These are phyloP conservation scores for Allomyces macrogynus DNA, from an alignment of 192 early-diverging fungal genomes.

Conservation along the genomic window DNA sequence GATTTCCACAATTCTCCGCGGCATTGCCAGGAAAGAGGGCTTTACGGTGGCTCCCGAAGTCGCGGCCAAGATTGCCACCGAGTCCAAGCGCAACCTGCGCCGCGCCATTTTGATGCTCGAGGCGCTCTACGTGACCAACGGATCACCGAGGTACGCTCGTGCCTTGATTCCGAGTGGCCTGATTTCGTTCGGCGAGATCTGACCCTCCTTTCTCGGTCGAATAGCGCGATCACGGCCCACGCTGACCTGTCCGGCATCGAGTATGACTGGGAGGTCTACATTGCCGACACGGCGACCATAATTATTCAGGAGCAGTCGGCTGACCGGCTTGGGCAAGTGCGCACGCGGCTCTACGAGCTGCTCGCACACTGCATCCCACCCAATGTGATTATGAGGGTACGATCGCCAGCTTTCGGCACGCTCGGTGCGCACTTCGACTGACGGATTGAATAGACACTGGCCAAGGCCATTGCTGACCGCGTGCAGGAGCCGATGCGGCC, in stretches of 20 bases:
- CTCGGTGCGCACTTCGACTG: conserved; percentile 2
- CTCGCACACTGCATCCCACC: conserved; percentile 77
- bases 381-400: conserved; percentile 54
- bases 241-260: not conserved
- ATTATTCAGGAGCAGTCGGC: conserved; percentile 64
- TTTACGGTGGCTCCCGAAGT: conserved; percentile 38
- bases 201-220: not conserved
- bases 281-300: conserved; percentile 37
- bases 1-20: conserved; percentile 31
- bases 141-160: conserved; percentile 15
- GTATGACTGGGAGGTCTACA: conserved; percentile 68
- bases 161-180: not conserved
- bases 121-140: conserved; percentile 16
- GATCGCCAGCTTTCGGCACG: not conserved
- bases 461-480: conserved; percentile 44
- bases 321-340: conserved; percentile 42
- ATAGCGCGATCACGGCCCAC: not conserved
- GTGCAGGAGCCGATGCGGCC: conserved; percentile 49
- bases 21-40: conserved; percentile 65
- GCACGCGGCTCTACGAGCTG: conserved; percentile 65
- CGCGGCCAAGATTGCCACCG: conserved; percentile 42
- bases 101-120: conserved; percentile 83
- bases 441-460: conserved; percentile 26
- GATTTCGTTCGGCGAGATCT: not conserved
- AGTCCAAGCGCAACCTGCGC: conserved; percentile 60